Evolutionary conservation across 768 basidiomycete species (phyloP), one percentile per base, ranked within the genome.

Genomic region (Boletus huronensis): DNA sequence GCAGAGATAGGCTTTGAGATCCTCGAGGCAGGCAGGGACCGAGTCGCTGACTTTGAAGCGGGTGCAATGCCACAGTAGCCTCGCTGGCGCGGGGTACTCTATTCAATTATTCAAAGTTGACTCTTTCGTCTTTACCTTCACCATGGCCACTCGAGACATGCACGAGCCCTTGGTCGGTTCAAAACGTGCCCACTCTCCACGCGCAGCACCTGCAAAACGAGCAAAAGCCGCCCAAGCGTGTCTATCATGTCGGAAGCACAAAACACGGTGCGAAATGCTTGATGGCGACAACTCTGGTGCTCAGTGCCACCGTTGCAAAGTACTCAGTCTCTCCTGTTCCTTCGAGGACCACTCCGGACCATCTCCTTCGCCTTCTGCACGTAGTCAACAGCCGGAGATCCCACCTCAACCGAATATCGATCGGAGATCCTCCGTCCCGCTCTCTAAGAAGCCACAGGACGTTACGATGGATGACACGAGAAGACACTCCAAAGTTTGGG

Each of bases 231-330:
- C 72, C 8, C 76, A 78, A 56, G 78, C 78, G 2, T 79, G 78
- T 57, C 53, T 74, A 3, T 73, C 75, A 25, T 79, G 78, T 54
- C 68, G 78, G n/a, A 72, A 72, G 53, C 75, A 78, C 58, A 80
- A 80, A 51, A 78, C 76, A 39, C 75, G 78, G 10, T 79, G 79
- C 60, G 79, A 80, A 65, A 68, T 77, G 51, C 70, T 80, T n/a
- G 79, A 78, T 21, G 69, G 66, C n/a, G 61, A 66, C 52, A 64
- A 70, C 39, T 58, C 67, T 29, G 68, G 63, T 25, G 60, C 74
- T 28, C 74, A 76, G 32, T 80, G 79, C 39, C 79, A 80, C 53
- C 75, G 79, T 13, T 80, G 79, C 59, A 76, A 77, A 60, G 77
- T 80, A n/a, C 69, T 80, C 47, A 69, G 64, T 50, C 66, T 77